A percentile compares a stretch with the other conserved stretches of the same genome.
phyloP scores from a whole-genome alignment of 768 basidiomycete genomes.

The Tubosaeta sp. region DNA sequence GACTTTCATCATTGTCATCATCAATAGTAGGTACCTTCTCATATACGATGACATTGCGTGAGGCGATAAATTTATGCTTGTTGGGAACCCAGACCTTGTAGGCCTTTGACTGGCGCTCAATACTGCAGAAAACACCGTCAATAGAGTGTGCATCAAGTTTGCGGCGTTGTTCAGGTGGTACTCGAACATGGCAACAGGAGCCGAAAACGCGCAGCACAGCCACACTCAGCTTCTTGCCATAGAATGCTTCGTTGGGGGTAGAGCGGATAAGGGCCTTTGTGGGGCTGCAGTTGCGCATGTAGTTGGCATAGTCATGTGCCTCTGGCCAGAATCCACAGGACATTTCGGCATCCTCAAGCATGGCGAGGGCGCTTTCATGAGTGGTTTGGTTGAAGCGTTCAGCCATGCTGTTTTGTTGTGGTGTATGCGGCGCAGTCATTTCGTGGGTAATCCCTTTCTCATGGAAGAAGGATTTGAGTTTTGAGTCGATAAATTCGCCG shows the following conservation, averaged over 20 bases:
- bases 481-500: not conserved
- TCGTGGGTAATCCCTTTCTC: not conserved
- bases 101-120: slow-evolving; percentile 4
- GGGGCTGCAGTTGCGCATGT: slow-evolving; percentile 1
- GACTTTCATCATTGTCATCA: too few species aligned
- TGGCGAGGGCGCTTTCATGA: slow-evolving; percentile 19
- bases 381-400: slow-evolving; percentile 24
- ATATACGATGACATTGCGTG: too few species aligned
- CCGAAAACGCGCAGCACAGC: slow-evolving; percentile 21
- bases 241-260: slow-evolving; percentile 21
- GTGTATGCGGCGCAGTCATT: not conserved
- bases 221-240: slow-evolving; percentile 20
- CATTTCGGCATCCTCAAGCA: slow-evolving; percentile 18
- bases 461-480: not conserved
- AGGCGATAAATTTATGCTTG: slow-evolving; percentile 2
- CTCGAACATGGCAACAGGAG: slow-evolving; percentile 5
- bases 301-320: slow-evolving; percentile 5
- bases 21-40: too few species aligned
- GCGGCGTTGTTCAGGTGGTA: not conserved
- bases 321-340: slow-evolving; percentile 21
- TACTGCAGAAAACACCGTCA: slow-evolving; percentile 3
- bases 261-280: slow-evolving; percentile 3
- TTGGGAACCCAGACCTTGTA: slow-evolving; percentile 5
- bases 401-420: not conserved
- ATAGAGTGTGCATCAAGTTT: slow-evolving; percentile 13